Percentiles rank a stretch among this genome's conserved stretches.
Conservation (phyloP, 2,329 filamentous ascomycete genomes). For the Fusarium equiseti region DNA sequence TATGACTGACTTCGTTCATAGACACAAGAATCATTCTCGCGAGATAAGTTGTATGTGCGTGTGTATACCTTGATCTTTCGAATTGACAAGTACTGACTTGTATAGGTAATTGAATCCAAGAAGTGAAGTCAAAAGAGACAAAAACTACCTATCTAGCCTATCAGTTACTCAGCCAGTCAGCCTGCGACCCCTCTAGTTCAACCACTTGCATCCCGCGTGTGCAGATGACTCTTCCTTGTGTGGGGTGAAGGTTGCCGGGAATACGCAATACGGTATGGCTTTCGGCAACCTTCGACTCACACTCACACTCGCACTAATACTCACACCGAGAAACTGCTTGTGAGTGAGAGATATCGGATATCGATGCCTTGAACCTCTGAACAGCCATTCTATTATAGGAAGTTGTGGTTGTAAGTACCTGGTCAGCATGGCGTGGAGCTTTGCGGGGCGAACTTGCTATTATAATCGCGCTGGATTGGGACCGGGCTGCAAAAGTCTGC, state of each 20-base stretch:
- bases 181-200: conserved; percentile 13
- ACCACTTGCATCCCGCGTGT: conserved; percentile 7
- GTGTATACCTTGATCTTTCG: not conserved
- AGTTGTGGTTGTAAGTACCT: conserved; percentile 18
- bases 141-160: not conserved
- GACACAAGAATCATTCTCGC: conserved; percentile 27
- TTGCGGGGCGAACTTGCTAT: conserved; percentile 33
- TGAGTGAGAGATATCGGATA: conserved; percentile 3
- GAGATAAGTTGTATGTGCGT: conserved; percentile 7
- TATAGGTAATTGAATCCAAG: not conserved
- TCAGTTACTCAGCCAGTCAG: not conserved
- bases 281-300: conserved; percentile 11
- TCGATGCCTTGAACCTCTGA: not conserved
- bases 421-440: conserved; percentile 7
- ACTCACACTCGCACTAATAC: conserved; percentile 22
- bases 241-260: not conserved
- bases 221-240: conserved; percentile 20
- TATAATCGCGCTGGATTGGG: not conserved
- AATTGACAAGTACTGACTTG: not conserved
- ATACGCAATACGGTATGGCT: conserved; percentile 5
- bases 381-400: conserved; percentile 6
- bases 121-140: conserved; percentile 1
- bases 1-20: conserved; percentile 27
- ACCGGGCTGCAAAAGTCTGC: conserved; percentile 35
- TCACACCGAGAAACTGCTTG: conserved; percentile 9